Conservation (phyloP, 805 yeast genomes). For the Candida xyloterini region DNA sequence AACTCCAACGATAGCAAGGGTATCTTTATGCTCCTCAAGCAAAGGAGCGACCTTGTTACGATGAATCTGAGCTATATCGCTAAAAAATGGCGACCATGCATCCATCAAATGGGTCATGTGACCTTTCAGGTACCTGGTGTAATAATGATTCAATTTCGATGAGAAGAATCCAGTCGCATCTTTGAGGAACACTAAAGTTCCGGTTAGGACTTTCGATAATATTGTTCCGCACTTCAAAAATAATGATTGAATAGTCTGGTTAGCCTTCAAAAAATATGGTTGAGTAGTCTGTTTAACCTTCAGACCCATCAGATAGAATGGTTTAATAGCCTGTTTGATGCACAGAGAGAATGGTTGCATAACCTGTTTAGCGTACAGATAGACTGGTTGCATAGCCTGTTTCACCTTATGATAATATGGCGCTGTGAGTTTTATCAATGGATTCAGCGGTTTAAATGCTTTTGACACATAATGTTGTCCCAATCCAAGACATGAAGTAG, state of each 20-base stretch:
- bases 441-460: background rate
- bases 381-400: background rate
- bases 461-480: background rate
- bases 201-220: background rate
- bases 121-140: slow-evolving; percentile 9
- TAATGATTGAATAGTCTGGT: background rate
- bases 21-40: slow-evolving; percentile 16
- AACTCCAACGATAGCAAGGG: slow-evolving; percentile 13
- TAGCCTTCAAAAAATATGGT: slow-evolving; percentile 5
- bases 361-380: too few relatives aligned
- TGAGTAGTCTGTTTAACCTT: background rate
- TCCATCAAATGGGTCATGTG: slow-evolving; percentile 13
- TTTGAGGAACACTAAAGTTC: background rate
- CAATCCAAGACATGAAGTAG: background rate
- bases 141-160: slow-evolving; percentile 8
- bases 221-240: background rate
- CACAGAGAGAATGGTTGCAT: too few relatives aligned
- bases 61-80: slow-evolving; percentile 16
- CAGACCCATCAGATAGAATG: too few relatives aligned
- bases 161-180: slow-evolving; percentile 5
- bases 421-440: background rate
- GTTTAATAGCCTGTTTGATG: too few relatives aligned
- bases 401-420: slow-evolving; percentile 5
- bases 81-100: slow-evolving; percentile 17
- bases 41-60: slow-evolving; percentile 11